Conservation (phyloP, 768 basidiomycete species). For the Chalciporus sphaerocephalus region DNA sequence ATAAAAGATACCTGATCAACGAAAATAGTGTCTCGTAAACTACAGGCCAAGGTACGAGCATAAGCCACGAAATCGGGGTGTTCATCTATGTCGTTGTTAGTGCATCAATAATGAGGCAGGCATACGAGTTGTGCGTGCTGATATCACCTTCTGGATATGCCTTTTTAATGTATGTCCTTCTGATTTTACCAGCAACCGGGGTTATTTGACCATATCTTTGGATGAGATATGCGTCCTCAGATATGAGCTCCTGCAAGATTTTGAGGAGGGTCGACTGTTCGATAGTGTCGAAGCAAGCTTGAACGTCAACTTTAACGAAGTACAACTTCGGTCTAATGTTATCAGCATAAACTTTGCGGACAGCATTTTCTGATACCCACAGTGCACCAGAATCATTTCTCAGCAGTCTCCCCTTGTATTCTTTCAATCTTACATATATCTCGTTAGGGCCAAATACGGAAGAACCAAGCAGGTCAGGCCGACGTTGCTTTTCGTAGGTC, state of each 20-base stretch:
- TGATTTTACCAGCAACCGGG: conserved; percentile 51
- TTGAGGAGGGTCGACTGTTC: conserved; percentile 79
- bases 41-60: conserved; percentile 61
- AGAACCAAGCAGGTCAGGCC: conserved; percentile 65
- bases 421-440: conserved; percentile 69
- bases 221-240: conserved; percentile 72
- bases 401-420: conserved; percentile 55
- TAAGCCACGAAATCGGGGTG: conserved; percentile 68
- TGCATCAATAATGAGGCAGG: background rate
- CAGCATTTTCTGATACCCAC: conserved; percentile 37
- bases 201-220: conserved; percentile 68
- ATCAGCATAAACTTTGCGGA: background rate
- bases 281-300: conserved; percentile 95
- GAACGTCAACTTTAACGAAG: conserved; percentile 96
- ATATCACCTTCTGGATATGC: conserved; percentile 63
- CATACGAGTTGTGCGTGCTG: background rate
- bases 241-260: conserved; percentile 69
- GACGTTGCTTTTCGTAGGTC: conserved; percentile 76
- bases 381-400: conserved; percentile 41
- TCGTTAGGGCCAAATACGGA: conserved; percentile 83
- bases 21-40: conserved; percentile 74
- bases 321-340: conserved; percentile 73
- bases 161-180: conserved; percentile 52
- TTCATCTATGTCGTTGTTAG: conserved; percentile 55
- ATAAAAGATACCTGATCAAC: conserved; percentile 64